Base-by-base conservation (phyloP, 2,329 filamentous ascomycete genomes). In the Fonsecaea pugnacius region DNA sequence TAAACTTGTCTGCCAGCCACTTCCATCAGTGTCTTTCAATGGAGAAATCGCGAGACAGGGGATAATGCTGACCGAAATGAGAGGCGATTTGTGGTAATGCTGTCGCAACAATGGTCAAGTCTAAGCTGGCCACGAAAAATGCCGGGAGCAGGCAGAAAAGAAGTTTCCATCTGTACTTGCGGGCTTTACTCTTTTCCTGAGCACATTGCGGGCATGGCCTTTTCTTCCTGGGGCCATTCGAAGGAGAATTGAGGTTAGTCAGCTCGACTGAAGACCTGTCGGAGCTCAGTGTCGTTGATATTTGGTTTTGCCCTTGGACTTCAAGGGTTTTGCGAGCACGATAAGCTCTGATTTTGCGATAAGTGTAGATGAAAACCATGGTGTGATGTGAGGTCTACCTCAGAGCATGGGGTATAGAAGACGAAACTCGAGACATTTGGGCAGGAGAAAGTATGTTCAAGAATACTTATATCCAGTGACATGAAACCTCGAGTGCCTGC, bases 101-200 rank as follows among this genome's bases (percentile, higher is more conserved):
- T 10, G 84, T 84, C 2, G 86, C 85, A 10, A 88, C 79, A 46
- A 90, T 88, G 0, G 88, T 90, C 1, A 85, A 78, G 72, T 91
- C 87, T 1, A 90, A 78, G 2, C 85, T 83, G 63, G 88, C 84
- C 0, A 89, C 78, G 8, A 85, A 82, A 70, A 85, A 89, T 0
- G 88, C 87, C 2, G 86, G 75, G 5, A 86, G 73, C 0, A 90
- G 78, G 2, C 87, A 85, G 1, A 82, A 64, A 43, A 89, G 82
- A 10, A 90, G 73, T 70, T 84, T 89, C 80, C 79, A 84, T 57
- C 87, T 79, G 70, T 89, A 81, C 51, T 75, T 75, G n/a, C 74
- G 73, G 33, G 71, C 70, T 14, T 72, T 64, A 38, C 71, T 74
- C 56, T 76, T 76, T 53, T 79, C 73, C 52, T 75, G 63, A 56